A percentile compares a stretch with the other conserved stretches of the same genome.
These are phyloP conservation scores for Trifolium repens DNA, from an alignment of 306 rosid genomes.

Conservation along the genomic window DNA sequence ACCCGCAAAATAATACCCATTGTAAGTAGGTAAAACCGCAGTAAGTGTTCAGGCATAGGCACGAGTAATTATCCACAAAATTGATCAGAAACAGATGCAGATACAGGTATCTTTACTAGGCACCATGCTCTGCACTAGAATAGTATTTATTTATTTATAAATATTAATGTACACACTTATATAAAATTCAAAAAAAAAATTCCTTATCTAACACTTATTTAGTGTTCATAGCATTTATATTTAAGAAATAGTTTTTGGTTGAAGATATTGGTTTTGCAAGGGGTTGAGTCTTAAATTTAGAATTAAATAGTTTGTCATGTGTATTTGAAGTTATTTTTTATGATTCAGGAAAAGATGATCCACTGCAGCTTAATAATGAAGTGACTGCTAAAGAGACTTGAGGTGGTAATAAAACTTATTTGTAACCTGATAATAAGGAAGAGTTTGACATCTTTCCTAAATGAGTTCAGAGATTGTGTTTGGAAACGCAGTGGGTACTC, in stretches of 20 bases:
- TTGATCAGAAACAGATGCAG: background rate
- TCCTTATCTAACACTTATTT: background rate
- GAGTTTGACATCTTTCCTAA: background rate
- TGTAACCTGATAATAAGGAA: background rate
- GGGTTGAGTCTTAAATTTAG: background rate
- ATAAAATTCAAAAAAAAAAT: background rate
- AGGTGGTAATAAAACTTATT: background rate
- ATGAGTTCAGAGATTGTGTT: background rate
- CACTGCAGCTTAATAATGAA: background rate
- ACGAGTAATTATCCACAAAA: background rate
- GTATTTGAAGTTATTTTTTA: background rate
- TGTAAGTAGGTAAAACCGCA: background rate
- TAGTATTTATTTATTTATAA: background rate
- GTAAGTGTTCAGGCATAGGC: background rate
- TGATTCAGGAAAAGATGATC: background rate
- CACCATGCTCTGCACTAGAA: background rate
- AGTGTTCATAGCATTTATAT: background rate
- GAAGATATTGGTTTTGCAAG: background rate
- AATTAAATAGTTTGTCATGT: background rate
- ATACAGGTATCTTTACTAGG: background rate
- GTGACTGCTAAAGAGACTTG: conserved; percentile 2
- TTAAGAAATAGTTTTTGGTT: conserved; percentile 1
- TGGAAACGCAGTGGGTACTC: background rate
- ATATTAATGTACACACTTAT: background rate
- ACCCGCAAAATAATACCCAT: background rate